These are phyloP conservation scores for Sporothrix pseudoabietina DNA, from an alignment of 2,329 filamentous ascomycete species.

Conservation along the genomic window DNA sequence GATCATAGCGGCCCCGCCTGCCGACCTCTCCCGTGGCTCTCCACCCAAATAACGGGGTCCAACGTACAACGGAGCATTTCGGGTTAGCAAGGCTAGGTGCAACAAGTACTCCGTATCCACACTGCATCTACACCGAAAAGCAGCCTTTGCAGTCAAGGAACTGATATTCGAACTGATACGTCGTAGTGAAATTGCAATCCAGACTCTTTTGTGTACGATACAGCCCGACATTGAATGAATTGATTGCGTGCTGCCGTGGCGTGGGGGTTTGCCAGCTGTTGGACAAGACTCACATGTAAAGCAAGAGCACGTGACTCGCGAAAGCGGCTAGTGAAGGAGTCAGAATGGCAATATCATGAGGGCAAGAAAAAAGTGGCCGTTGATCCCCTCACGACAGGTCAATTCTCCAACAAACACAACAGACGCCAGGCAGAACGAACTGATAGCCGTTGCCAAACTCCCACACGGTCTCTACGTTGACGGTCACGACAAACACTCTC, in stretches of 20 bases:
- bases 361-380: not conserved
- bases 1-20: conserved; percentile 21
- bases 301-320: not conserved
- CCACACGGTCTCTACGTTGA: not conserved
- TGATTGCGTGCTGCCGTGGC: conserved; percentile 9
- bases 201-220: not conserved
- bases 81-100: conserved; percentile 12
- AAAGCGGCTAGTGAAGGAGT: conserved; percentile 14
- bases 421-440: not conserved
- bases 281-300: not conserved
- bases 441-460: not conserved
- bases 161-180: not conserved
- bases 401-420: not conserved
- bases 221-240: not conserved
- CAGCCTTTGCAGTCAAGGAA: not conserved
- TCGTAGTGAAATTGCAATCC: not conserved
- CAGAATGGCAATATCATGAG: not conserved
- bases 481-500: too few species aligned
- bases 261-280: not conserved
- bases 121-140: not conserved
- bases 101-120: conserved; percentile 14
- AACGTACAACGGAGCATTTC: not conserved
- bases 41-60: not conserved
- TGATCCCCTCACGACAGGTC: not conserved
- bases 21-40: conserved; percentile 15